Conservation (phyloP, 345 rosid genomes). For the Eucalyptus sp. region DNA sequence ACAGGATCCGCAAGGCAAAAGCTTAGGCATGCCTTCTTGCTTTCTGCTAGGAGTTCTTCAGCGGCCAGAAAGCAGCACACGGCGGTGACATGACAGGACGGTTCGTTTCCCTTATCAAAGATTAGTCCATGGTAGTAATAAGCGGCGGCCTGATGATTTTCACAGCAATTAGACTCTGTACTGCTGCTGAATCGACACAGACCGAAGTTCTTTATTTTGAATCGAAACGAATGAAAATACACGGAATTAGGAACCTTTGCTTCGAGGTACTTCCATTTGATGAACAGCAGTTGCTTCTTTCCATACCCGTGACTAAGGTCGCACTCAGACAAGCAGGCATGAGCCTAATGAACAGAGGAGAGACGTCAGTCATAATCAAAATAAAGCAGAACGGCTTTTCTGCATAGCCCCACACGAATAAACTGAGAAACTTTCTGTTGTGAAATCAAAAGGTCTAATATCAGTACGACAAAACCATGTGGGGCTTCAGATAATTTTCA, state of each 20-base stretch:
- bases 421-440: neutral
- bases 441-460: neutral
- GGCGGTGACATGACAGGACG: conserved; percentile 46
- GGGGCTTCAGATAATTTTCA: neutral
- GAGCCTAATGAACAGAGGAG: conserved; percentile 30
- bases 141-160: conserved; percentile 61
- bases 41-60: conserved; percentile 59
- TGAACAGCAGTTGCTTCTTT: conserved; percentile 71
- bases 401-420: neutral
- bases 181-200: neutral
- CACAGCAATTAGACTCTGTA: neutral
- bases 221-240: neutral
- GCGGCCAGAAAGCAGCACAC: conserved; percentile 90
- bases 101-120: conserved; percentile 79
- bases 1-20: conserved; percentile 73
- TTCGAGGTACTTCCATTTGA: conserved; percentile 89
- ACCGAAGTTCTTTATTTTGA: neutral
- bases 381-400: neutral
- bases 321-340: conserved; percentile 49
- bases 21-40: conserved; percentile 83
- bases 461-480: neutral
- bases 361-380: neutral
- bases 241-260: conserved; percentile 43
- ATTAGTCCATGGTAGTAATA: conserved; percentile 90
- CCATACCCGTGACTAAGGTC: conserved; percentile 28